phyloP scores from a whole-genome alignment of 148 eudicot species.

The Chenopodium formosanum region DNA sequence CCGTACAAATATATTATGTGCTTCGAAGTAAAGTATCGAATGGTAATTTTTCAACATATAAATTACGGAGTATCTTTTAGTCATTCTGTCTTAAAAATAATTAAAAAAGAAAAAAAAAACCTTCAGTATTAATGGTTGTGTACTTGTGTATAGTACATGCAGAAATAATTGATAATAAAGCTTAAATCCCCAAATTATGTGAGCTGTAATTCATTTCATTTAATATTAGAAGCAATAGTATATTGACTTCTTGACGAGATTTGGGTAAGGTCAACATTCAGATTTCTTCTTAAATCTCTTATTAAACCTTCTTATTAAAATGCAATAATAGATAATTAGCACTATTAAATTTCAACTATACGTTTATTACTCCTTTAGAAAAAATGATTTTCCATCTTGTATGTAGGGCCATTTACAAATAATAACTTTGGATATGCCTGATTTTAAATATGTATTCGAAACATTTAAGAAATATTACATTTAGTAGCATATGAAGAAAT shows the following conservation, averaged over 20 bases:
- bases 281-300: background rate
- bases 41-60: background rate
- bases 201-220: background rate
- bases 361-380: too few species aligned
- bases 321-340: too few species aligned
- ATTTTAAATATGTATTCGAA: too few species aligned
- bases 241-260: background rate
- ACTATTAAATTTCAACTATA: background rate
- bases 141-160: background rate
- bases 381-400: too few species aligned
- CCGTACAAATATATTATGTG: background rate
- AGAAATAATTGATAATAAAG: background rate
- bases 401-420: too few species aligned
- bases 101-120: background rate
- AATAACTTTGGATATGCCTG: too few species aligned
- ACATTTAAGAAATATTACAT: too few species aligned
- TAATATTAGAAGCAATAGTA: background rate
- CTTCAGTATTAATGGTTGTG: background rate
- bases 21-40: background rate
- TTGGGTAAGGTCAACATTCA: background rate
- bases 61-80: background rate
- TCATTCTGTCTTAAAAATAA: background rate
- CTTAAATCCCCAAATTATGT: constrained; percentile 1
- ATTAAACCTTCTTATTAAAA: background rate
- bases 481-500: background rate